These are phyloP conservation scores for Tetrahymena elliotti DNA, from an alignment of 73 alveolate species.

Conservation along the genomic window DNA sequence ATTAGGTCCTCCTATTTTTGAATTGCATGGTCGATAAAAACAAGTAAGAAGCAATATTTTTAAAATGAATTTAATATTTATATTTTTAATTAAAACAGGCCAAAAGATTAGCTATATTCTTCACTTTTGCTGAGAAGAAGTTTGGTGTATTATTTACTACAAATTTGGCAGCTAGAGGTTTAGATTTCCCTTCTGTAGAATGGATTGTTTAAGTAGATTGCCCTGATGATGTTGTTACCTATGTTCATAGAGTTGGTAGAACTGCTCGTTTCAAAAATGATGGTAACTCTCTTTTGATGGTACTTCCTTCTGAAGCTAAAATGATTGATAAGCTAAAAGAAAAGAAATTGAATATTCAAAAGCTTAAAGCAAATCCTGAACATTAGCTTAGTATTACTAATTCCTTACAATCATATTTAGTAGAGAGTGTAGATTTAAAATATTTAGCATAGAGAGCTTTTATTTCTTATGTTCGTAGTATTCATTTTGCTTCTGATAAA, in stretches of 20 bases:
- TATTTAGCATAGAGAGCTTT: conserved; percentile 93
- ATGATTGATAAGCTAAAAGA: conserved; percentile 62
- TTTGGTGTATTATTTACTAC: conserved; percentile 76
- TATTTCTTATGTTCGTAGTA: conserved; percentile 75
- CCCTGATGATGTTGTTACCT: conserved; percentile 78
- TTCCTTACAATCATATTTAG: conserved; percentile 64
- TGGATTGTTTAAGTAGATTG: conserved; percentile 87
- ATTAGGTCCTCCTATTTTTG: conserved; percentile 59
- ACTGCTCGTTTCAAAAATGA: conserved; percentile 93
- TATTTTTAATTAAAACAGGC: neutral
- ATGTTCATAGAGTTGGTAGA: conserved; percentile 93
- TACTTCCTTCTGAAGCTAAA: conserved; percentile 66
- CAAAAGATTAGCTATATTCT: conserved; percentile 84
- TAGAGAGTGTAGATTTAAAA: conserved; percentile 80
- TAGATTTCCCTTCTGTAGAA: conserved; percentile 91
- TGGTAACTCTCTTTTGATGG: conserved; percentile 86
- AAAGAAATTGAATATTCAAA: conserved; percentile 63
- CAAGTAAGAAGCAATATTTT: conserved; percentile 4
- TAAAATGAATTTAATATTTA: neutral
- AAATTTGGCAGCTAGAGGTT: conserved; percentile 88
- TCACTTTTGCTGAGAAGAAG: conserved; percentile 68
- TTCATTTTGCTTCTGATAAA: conserved; percentile 75
- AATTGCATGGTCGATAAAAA: conserved; percentile 83
- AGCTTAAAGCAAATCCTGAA: conserved; percentile 73
- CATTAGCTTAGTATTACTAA: conserved; percentile 71